A percentile compares a stretch with the other conserved stretches of the same genome.
Evolutionary conservation across 2,329 filamentous ascomycete genomes (phyloP).

Genomic region (Onygenales sp.): DNA sequence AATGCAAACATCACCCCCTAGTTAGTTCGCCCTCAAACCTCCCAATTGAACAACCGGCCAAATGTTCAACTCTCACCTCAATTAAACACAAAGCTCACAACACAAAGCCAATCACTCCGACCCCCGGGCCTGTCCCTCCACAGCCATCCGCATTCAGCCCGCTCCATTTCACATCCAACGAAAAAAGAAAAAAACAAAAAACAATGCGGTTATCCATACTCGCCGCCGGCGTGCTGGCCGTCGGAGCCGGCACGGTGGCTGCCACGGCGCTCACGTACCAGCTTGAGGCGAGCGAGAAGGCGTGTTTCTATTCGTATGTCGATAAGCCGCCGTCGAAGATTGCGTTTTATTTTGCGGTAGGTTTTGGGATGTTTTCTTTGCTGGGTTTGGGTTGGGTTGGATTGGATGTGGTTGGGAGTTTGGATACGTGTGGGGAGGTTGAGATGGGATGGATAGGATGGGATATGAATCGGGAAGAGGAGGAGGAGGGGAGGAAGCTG

Average conservation of each 20-base stretch:
- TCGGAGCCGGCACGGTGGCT: conserved; percentile 56
- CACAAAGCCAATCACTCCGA: background rate
- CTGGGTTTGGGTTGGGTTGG: background rate
- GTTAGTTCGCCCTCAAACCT: background rate
- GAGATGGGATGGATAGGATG: background rate
- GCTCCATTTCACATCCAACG: background rate
- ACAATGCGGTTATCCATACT: conserved; percentile 58
- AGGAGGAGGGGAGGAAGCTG: background rate
- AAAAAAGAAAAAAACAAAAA: background rate
- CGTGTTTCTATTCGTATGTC: conserved; percentile 84
- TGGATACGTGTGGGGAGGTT: background rate
- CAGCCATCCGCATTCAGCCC: too few species aligned
- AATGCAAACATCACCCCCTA: conserved; percentile 8
- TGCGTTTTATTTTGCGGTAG: conserved; percentile 96
- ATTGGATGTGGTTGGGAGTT: background rate
- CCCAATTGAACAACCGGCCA: background rate
- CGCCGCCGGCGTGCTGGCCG: conserved; percentile 60
- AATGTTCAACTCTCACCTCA: background rate
- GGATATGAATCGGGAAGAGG: background rate
- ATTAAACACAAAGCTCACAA: background rate
- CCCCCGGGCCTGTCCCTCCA: background rate
- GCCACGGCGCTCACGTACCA: conserved; percentile 94
- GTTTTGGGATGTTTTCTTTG: conserved; percentile 22
- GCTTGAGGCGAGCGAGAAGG: conserved; percentile 79
- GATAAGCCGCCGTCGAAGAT: conserved; percentile 76